Evolutionary conservation across 2,329 filamentous ascomycete species (phyloP).

Genomic region (Capronia epimyces): DNA sequence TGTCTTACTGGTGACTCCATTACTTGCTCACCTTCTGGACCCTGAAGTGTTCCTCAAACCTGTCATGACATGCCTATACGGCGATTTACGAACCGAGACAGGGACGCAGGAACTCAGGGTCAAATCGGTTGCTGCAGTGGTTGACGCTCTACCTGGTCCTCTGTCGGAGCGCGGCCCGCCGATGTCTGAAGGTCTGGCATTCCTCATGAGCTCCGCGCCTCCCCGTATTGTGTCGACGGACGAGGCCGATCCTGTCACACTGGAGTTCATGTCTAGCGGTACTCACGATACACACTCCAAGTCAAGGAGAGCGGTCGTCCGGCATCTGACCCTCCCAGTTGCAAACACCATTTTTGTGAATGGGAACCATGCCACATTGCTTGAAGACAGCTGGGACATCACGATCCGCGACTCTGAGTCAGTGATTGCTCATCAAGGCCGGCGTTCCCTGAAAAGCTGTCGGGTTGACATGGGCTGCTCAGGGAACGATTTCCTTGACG

Average conservation of each 20-base stretch:
- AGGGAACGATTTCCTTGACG: constrained; percentile 1
- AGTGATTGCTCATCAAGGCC: not conserved
- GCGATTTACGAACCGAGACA: not conserved
- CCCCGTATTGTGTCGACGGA: not conserved
- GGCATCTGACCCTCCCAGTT: constrained; percentile 14
- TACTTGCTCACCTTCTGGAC: constrained; percentile 12
- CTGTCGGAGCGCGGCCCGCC: not conserved
- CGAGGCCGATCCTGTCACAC: not conserved
- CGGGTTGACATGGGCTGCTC: constrained; percentile 5
- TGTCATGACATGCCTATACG: constrained; percentile 5
- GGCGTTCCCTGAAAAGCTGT: constrained; percentile 3
- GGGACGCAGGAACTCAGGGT: not conserved
- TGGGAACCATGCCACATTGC: constrained; percentile 20
- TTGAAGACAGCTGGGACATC: constrained; percentile 19
- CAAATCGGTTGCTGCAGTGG: constrained; percentile 19
- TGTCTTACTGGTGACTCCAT: constrained; percentile 18
- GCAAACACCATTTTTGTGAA: constrained; percentile 29
- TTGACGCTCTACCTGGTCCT: constrained; percentile 24
- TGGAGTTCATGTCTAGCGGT: constrained; percentile 1
- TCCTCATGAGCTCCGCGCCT: constrained; percentile 16
- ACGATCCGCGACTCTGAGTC: not conserved
- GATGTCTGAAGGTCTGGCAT: constrained; percentile 20
- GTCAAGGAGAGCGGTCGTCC: not conserved
- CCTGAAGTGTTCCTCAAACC: constrained; percentile 4
- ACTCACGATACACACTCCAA: not conserved